Base-by-base conservation (phyloP, 2,329 filamentous ascomycete species). In the Fusarium aywerte region DNA sequence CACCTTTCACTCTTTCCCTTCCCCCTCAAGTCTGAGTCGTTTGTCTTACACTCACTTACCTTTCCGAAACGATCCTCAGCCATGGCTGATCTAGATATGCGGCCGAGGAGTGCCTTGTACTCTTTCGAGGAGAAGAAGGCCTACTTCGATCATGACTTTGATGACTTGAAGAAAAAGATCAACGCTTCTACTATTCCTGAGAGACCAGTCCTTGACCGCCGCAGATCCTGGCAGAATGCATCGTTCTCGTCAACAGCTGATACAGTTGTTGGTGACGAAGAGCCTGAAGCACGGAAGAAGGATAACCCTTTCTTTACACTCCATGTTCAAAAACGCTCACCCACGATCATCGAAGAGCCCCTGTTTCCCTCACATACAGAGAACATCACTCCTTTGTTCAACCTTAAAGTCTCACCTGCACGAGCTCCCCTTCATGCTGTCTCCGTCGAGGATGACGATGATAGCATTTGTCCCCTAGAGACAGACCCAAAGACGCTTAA, bases 171-270 rank as follows among this genome's bases (percentile, higher is more conserved):
- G 5, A 55, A 48, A 12, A 7, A 12, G 3, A 29, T 4, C 45
- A 7, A 4, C 2, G 0, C 4, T 21, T 15, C 21, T 23, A 31
- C 5, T 3, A 27, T 35, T 8, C 36, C 4, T 7, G 29, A 42
- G 29, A 21, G 29, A 10, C 25, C 47, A 16, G 6, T 12, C 4
- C 4, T 29, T 3, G 15, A 39, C 4, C 40, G 31, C 8, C 21
- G n/a, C 12, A 62, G 27, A 11, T 10, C 27, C 10, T 62, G 58
- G 59, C 32, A 57, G 3, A 62, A 40, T 21, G 15, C 43, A 13
- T 62, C 58, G 1, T 57, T 62, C 50, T 62, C 59, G 18, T 62
- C 59, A 2, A 62, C 58, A 8, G 38, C 59, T n/a, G 59, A 62
- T 1, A 62, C 58, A 40, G 16, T 62, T 2, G 32, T 62, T 20